Conservation (phyloP, 2,329 filamentous ascomycete genomes). For the Curvularia spicifera region DNA sequence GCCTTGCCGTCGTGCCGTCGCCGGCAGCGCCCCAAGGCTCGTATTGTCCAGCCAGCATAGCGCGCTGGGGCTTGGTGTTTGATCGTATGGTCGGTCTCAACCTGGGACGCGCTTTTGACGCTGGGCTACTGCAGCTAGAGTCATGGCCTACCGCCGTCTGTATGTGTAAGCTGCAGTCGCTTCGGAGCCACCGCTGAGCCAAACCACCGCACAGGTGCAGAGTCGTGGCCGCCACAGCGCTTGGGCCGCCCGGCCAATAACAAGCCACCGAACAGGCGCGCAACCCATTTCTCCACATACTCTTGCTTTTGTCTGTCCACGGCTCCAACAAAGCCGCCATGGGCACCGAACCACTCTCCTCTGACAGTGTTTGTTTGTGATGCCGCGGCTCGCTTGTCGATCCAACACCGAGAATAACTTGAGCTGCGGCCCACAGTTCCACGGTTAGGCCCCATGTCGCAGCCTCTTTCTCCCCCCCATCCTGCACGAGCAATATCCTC, state of each 20-base stretch:
- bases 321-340: neutral
- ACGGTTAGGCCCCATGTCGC: neutral
- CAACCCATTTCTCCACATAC: slow-evolving; percentile 6
- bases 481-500: neutral
- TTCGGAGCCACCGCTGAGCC: slow-evolving; percentile 9
- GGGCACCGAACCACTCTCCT: slow-evolving; percentile 8
- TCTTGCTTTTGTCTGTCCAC: neutral
- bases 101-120: slow-evolving; percentile 9
- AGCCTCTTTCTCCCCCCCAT: neutral
- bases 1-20: neutral
- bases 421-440: neutral
- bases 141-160: slow-evolving; percentile 8
- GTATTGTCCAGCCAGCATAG: neutral
- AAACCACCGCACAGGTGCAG: slow-evolving; percentile 4
- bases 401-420: neutral
- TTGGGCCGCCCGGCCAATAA: slow-evolving; percentile 3
- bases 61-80: neutral
- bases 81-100: neutral
- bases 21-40: slow-evolving; percentile 2
- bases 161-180: slow-evolving; percentile 8
- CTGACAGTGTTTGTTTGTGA: slow-evolving; percentile 14
- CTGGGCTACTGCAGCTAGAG: slow-evolving; percentile 20
- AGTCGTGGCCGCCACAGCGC: slow-evolving; percentile 6
- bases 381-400: slow-evolving; percentile 8
- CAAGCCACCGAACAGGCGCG: neutral